phyloP scores from a whole-genome alignment of 257 asterid species.

The Solanum paucissectum region DNA sequence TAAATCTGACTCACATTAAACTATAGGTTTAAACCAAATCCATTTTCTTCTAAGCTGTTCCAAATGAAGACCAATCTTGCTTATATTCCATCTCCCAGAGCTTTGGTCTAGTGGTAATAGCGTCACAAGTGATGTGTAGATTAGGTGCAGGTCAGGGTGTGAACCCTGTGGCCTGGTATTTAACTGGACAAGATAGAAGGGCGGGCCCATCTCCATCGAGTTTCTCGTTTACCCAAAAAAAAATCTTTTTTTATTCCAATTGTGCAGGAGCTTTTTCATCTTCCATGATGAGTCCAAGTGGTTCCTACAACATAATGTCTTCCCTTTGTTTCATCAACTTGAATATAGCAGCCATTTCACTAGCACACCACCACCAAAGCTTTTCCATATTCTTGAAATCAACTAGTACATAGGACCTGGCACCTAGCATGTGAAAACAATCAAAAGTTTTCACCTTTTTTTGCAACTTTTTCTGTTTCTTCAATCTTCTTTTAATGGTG shows the following conservation, averaged over 20 bases:
- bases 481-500: neutral
- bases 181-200: neutral
- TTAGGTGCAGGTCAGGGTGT: neutral
- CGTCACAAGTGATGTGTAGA: neutral
- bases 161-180: neutral
- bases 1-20: neutral
- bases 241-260: neutral
- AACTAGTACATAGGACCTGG: neutral
- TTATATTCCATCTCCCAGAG: neutral
- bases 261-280: neutral
- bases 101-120: neutral
- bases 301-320: neutral
- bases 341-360: neutral
- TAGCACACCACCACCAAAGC: neutral
- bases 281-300: neutral
- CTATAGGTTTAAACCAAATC: neutral
- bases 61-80: neutral
- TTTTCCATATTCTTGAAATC: neutral
- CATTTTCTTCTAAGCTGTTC: neutral
- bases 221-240: neutral
- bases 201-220: neutral
- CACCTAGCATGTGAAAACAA: slow-evolving; percentile 1
- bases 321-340: neutral
- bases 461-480: neutral
- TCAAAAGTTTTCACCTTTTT: neutral